phyloP scores from a whole-genome alignment of 345 rosid genomes.

The Corchorus olitorius region DNA sequence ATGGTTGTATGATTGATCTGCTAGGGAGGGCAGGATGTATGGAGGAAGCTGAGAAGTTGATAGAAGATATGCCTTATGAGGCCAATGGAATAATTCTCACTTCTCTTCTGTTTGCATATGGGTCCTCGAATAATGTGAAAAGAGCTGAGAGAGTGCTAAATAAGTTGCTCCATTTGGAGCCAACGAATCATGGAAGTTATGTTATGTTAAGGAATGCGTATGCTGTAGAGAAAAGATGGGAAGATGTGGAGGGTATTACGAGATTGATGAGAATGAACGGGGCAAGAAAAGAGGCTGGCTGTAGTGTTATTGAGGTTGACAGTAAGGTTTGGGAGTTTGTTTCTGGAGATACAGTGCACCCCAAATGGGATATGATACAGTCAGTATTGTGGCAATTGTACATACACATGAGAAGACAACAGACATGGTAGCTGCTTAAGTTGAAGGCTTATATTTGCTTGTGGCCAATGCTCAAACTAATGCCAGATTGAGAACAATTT shows the following conservation, averaged over 20 bases:
- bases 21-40: constrained; percentile 67
- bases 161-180: constrained; percentile 45
- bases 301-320: constrained; percentile 66
- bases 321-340: constrained; percentile 57
- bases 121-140: constrained; percentile 47
- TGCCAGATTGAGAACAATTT: neutral
- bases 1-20: constrained; percentile 75
- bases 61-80: constrained; percentile 60
- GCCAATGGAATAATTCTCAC: constrained; percentile 67
- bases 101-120: constrained; percentile 71
- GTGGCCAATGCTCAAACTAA: neutral
- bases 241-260: constrained; percentile 55
- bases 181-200: constrained; percentile 63
- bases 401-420: constrained; percentile 42
- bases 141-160: constrained; percentile 55
- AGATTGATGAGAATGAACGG: constrained; percentile 60
- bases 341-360: constrained; percentile 58
- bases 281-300: constrained; percentile 67
- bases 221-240: constrained; percentile 66
- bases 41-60: constrained; percentile 69
- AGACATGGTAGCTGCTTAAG: neutral
- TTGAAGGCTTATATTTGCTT: neutral
- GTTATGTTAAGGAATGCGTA: constrained; percentile 65
- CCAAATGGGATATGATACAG: constrained; percentile 35
- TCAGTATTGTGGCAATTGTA: constrained; percentile 42